Base-by-base conservation (phyloP, 2,329 filamentous ascomycete species). In the Aspergillus japonicus region DNA sequence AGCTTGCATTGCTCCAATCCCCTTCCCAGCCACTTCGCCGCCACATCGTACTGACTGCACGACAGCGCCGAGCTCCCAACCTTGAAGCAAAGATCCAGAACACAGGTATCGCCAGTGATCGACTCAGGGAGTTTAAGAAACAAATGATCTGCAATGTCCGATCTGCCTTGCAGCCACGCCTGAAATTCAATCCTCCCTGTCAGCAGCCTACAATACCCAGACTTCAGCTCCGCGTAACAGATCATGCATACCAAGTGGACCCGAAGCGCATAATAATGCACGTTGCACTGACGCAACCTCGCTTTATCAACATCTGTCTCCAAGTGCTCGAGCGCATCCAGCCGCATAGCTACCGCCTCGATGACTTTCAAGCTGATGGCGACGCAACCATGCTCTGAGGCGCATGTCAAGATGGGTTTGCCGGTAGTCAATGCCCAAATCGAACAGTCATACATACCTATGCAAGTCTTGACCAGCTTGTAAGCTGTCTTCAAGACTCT, bases 111-210 rank as follows among this genome's bases (percentile, higher is more conserved):
- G 48, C 87, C 81, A 55, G 68, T 23, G 68, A 69, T 42, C 66
- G 73, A 10, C 76, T 72, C n/a, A 62, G 76, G 66, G 50, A 85
- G 75, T 66, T 90, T 90, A 39, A 75, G 75, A 73, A 89, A 93
- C 81, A 95, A 86, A 72, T 91, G 86, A 57, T 96, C 91, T 29
- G 91, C 90, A 51, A 92, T 83, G 59, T 94, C 89, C 14, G 89
- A 80, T 47, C 88, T 85, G 47, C 85, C 81, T 69, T 92, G 87
- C 66, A 87, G 86, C 87, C 89, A 96, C 31, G 88, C 84, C 91
- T 94, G 59, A 7, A 35, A 35, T 35, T 51, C 29, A 31, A 10
- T 35, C 3, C 26, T 12, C 39, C 16, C 39, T 14, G 39, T 44
- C 16, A 44, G 39, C 16, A 35, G 33, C 14, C 11, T 35, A n/a